Conservation (phyloP, 148 eudicot genomes). For the Hydrangea macrophylla region DNA sequence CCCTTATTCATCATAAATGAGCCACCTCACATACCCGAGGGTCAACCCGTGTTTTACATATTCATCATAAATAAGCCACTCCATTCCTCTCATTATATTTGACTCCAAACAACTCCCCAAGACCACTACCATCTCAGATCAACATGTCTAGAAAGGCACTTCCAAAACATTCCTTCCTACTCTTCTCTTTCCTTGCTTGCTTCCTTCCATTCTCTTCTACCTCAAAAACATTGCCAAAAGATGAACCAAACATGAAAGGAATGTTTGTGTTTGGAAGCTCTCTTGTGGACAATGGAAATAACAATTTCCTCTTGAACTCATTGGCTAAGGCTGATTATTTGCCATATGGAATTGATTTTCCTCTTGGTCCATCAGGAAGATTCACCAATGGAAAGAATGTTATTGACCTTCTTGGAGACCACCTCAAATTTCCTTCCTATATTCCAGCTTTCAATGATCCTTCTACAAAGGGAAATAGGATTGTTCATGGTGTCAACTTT, state of each 20-base stretch:
- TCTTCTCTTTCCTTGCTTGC: conserved; percentile 6
- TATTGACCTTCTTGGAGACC: conserved; percentile 33
- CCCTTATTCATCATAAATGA: too few relatives aligned
- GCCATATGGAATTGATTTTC: conserved; percentile 46
- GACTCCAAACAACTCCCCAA: neutral
- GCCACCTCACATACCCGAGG: too few relatives aligned
- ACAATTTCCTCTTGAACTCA: conserved; percentile 23
- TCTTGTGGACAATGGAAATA: conserved; percentile 51
- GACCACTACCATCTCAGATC: neutral
- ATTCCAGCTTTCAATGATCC: conserved; percentile 40
- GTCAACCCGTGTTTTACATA: too few relatives aligned
- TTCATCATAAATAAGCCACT: too few relatives aligned
- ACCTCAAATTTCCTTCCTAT: conserved; percentile 22
- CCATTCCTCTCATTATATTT: too few relatives aligned
- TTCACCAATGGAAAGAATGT: conserved; percentile 44
- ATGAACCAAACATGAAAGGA: conserved; percentile 15
- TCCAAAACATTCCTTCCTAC: neutral
- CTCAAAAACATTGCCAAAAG: too few relatives aligned
- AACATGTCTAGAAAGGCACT: neutral
- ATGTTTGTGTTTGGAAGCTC: conserved; percentile 51
- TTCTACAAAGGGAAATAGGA: conserved; percentile 19
- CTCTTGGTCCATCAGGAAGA: conserved; percentile 42
- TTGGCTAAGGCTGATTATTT: conserved; percentile 30
- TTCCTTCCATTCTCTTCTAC: neutral
- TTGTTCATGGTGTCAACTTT: conserved; percentile 34